Base-by-base conservation (phyloP, 2,329 filamentous ascomycete genomes). In the Colletotrichum euphorbiae region DNA sequence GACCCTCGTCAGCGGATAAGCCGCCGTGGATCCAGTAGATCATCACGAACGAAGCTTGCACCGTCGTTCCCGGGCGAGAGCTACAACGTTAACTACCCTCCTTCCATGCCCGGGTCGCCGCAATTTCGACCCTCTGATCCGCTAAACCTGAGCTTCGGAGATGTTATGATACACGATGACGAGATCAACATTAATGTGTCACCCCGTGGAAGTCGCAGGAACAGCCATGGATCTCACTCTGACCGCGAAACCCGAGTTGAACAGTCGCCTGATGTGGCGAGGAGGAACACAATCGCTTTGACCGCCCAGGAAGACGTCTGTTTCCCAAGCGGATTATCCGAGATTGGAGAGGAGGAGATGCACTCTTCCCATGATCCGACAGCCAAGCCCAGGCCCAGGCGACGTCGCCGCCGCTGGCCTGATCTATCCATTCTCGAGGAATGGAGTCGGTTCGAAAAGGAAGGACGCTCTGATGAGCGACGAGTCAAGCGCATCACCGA, bases 401-500 rank as follows among this genome's bases (percentile, higher is more conserved):
- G 72, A 72, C 87, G 92, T 62, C 86, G 89, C 46, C 83, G 89
- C 40, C 90, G 91, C 72, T 98, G 94, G 94, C 96, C 96, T 0
- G 94, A 98, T 77, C 82, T 98, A 15, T 83, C 88, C 1, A 88
- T 93, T 5, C 82, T 99, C 11, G 93, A 98, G 67, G 93, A 97
- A 71, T 99, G 94, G 94, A 93, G 91, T 70, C 87, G 87, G 4
- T 90, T 95, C 72, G 96, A 99, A 78, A 97, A 97, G 78, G 94
- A 97, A 76, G 90, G 91, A 66, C 88, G 93, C 59, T 95, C 88
- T 60, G 93, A 96, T 65, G 93, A 92, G 62, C 88, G 93, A 45
- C 89, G 94, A 3, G 91, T 92, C 52, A 97, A 97, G 81, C 96
- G 92, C 77, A 95, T 98, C 71, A 97, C 91, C 6, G 96, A 99